Evolutionary conservation across 768 basidiomycete species (phyloP).

Genomic region (Mycena galericulata): DNA sequence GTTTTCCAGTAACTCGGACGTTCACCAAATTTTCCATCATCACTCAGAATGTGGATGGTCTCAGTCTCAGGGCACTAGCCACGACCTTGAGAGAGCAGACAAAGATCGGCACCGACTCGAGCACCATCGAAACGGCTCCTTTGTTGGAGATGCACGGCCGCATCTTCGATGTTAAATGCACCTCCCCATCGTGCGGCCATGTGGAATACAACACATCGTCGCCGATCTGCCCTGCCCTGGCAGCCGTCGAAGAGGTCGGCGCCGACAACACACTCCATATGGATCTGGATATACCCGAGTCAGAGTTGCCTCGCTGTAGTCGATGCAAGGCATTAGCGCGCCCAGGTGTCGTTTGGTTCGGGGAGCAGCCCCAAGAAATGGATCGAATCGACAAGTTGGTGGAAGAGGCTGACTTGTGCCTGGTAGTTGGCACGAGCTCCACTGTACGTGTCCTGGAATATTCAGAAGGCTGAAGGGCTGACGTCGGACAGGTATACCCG

Average conservation of each 20-base stretch:
- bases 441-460: conserved; percentile 46
- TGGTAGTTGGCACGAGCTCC: conserved; percentile 69
- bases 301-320: conserved; percentile 58
- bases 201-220: conserved; percentile 53
- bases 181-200: conserved; percentile 52
- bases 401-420: conserved; percentile 59
- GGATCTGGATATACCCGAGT: conserved; percentile 52
- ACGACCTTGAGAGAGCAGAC: conserved; percentile 36
- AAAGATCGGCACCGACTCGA: conserved; percentile 17
- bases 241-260: conserved; percentile 55
- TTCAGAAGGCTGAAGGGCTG: neutral
- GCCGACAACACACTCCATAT: conserved; percentile 42
- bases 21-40: conserved; percentile 68
- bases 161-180: conserved; percentile 67
- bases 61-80: conserved; percentile 55
- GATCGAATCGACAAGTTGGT: conserved; percentile 56
- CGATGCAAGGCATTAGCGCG: conserved; percentile 57
- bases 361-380: conserved; percentile 56
- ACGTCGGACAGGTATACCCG: conserved; percentile 53
- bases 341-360: conserved; percentile 73
- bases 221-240: conserved; percentile 59
- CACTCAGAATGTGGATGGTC: conserved; percentile 74
- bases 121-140: conserved; percentile 37
- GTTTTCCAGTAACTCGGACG: too few relatives aligned
- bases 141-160: conserved; percentile 75